Conservation (phyloP, 164 flowering plant species). For the Sextonia rubra region DNA sequence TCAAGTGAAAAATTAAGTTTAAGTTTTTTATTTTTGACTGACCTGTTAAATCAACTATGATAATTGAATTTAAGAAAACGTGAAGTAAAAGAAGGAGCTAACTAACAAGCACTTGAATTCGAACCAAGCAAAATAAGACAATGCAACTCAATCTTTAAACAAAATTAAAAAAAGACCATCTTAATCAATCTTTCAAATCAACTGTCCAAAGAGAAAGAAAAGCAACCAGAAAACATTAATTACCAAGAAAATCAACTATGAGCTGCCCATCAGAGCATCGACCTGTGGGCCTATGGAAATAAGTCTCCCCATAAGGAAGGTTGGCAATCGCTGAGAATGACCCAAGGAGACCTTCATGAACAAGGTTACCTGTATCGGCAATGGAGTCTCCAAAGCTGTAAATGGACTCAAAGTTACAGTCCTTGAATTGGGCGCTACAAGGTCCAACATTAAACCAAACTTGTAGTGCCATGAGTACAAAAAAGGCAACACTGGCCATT, state of each 20-base stretch:
- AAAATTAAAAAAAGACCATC: not conserved
- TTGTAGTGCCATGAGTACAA: not conserved
- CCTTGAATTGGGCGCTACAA: not conserved
- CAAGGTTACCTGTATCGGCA: constrained; percentile 8
- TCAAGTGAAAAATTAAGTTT: not conserved
- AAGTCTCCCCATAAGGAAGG: constrained; percentile 9
- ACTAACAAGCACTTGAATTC: not conserved
- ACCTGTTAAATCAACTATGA: too few relatives aligned
- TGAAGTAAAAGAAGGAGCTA: not conserved
- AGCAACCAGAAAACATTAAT: not conserved
- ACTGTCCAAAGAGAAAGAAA: not conserved
- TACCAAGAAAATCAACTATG: constrained; percentile 7
- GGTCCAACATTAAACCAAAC: not conserved
- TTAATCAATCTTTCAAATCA: not conserved
- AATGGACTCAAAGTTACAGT: not conserved
- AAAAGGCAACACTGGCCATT: not conserved
- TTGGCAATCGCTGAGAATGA: not conserved
- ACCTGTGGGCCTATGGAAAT: constrained; percentile 6
- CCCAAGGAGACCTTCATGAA: not conserved
- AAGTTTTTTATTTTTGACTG: not conserved
- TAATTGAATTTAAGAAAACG: not conserved
- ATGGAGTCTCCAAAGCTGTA: constrained; percentile 12
- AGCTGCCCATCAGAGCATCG: constrained; percentile 9
- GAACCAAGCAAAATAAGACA: not conserved
- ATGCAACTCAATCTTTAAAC: not conserved